These are phyloP conservation scores for Candida quercuum DNA, from an alignment of 805 yeast genomes.

Conservation along the genomic window DNA sequence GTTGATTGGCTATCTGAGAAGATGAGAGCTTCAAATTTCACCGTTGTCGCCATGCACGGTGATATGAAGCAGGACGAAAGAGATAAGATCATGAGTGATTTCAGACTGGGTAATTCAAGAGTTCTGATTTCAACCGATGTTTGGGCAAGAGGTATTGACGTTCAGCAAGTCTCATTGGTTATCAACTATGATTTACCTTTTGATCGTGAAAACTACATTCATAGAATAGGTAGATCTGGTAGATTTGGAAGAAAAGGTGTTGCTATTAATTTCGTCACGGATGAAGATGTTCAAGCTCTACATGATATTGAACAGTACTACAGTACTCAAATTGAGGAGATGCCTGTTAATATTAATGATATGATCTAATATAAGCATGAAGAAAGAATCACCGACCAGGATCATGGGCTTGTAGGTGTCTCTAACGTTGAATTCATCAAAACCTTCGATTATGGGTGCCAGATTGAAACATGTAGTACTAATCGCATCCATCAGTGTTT, in stretches of 20 bases:
- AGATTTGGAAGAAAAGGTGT: slow-evolving; percentile 98
- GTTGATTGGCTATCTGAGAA: slow-evolving; percentile 86
- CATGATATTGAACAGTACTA: slow-evolving; percentile 72
- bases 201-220: slow-evolving; percentile 93
- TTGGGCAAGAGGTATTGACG: slow-evolving; percentile 98
- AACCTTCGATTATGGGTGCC: no score
- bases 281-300: slow-evolving; percentile 67
- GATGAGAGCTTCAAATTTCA: slow-evolving; percentile 75
- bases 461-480: no score
- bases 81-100: slow-evolving; percentile 92
- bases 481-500: no score
- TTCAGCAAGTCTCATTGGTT: slow-evolving; percentile 94
- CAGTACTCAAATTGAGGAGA: slow-evolving; percentile 67
- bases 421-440: no score
- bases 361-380: slow-evolving; percentile 10
- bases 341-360: slow-evolving; percentile 72
- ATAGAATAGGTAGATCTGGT: slow-evolving; percentile 97
- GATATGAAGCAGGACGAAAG: slow-evolving; percentile 95
- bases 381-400: no score
- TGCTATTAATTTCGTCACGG: slow-evolving; percentile 90
- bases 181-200: slow-evolving; percentile 92
- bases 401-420: no score
- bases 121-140: slow-evolving; percentile 94
- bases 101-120: slow-evolving; percentile 89
- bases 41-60: slow-evolving; percentile 95